Evolutionary conservation across 2,329 filamentous ascomycete genomes (phyloP), one percentile per base, ranked within the genome.

Genomic region (Alternaria metachromatica): DNA sequence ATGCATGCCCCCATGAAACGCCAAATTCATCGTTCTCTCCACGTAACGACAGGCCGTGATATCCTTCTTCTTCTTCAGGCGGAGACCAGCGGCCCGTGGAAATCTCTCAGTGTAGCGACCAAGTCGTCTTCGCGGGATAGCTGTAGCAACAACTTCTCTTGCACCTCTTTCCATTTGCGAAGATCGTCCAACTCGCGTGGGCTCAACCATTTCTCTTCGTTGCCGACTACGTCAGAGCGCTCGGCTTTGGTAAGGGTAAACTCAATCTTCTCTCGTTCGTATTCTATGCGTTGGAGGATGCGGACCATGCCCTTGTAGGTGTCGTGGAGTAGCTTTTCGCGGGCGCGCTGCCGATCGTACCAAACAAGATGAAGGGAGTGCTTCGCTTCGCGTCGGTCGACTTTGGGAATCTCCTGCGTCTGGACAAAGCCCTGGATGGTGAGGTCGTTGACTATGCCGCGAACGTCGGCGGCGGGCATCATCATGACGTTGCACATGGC

Each of bases 281-380:
- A 88, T 37, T 89, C 87, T 23, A 96, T 86, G 23, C 94, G 90
- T 78, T 97, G 92, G 53, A 97, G 79, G 66, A 91, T 92, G 60
- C 94, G 89, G 15, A 93, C 87, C 92, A 98, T 97, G 26, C 90
- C 87, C 79, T 97, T 97, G 84, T 97, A 98, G 1, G 91, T 88
- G 63, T 93, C 90, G 66, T 97, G 91, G 11, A 97, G 81, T 2
- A 97, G 82, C 64, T 91, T 87, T 20, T 87, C 85, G 53, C 90
- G 84, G 7, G 91, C 90, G 50, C 92, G 88, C 49, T 93, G 88
- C 11, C 87, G 84, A 76, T 98, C 94, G 79, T 93, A 97, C 84
- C 89, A 97, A 90, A 94, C 97, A 60, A 98, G 88, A 78, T 94
- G 98, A 23, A 97, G 87, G 0, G 94, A 97, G 56, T 93, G 89